Evolutionary conservation across 2,329 filamentous ascomycete species (phyloP).

Genomic region (Fusarium oligoseptatum): DNA sequence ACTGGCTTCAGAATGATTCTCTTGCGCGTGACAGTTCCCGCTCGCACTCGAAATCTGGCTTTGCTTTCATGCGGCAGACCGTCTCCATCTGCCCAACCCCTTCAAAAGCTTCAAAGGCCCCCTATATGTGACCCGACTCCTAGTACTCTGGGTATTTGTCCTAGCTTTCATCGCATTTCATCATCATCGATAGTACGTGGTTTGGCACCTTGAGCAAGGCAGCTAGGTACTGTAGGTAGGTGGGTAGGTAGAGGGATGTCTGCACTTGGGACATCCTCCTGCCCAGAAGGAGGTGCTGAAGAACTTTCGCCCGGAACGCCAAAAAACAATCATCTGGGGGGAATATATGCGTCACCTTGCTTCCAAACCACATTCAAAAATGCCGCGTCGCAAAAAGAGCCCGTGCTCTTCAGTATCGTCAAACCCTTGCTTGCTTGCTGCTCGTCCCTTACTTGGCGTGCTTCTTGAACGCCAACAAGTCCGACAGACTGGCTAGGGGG

Average conservation of each 20-base stretch:
- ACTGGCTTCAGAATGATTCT: slow-evolving; percentile 23
- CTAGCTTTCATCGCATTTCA: slow-evolving; percentile 42
- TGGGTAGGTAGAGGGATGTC: slow-evolving; percentile 13
- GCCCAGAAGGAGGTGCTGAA: slow-evolving; percentile 40
- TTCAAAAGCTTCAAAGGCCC: slow-evolving; percentile 23
- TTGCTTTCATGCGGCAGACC: slow-evolving; percentile 21
- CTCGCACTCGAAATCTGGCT: slow-evolving; percentile 36
- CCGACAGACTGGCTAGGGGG: slow-evolving; percentile 83
- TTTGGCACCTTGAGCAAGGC: slow-evolving; percentile 26
- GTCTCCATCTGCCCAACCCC: slow-evolving; percentile 18
- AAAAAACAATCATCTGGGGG: slow-evolving; percentile 43
- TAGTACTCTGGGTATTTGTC: slow-evolving; percentile 35
- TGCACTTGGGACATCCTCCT: slow-evolving; percentile 24
- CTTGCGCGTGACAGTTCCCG: slow-evolving; percentile 33
- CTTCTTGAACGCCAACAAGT: slow-evolving; percentile 89
- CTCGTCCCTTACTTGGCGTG: slow-evolving; percentile 67
- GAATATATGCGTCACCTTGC: slow-evolving; percentile 47
- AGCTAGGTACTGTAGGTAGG: slow-evolving; percentile 10
- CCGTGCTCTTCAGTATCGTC: slow-evolving; percentile 36
- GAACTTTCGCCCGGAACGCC: slow-evolving; percentile 47
- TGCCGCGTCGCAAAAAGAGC: slow-evolving; percentile 35
- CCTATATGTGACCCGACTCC: slow-evolving; percentile 18
- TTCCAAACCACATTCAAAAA: slow-evolving; percentile 45
- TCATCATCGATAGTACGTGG: slow-evolving; percentile 39
- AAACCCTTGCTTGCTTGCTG: not conserved